A percentile compares a stretch with the other conserved stretches of the same genome.
phyloP scores from a whole-genome alignment of 2,329 filamentous ascomycete species.

The Diaporthe vaccinii region DNA sequence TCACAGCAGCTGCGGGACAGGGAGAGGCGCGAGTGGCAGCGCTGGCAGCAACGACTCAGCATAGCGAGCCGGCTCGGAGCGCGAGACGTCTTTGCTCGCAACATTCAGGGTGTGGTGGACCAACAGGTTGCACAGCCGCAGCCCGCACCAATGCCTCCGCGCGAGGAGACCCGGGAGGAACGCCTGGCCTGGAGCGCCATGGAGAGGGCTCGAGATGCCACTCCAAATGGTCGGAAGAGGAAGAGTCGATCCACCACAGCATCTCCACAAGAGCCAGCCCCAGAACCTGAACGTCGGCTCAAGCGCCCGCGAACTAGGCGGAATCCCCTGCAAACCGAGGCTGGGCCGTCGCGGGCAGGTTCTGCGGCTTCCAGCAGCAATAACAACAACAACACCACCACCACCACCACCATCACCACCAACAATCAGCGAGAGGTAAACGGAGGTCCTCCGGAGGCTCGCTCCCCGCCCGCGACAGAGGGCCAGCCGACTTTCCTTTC shows the following conservation, averaged over 20 bases:
- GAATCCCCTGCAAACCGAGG: conserved; percentile 64
- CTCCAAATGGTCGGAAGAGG: conserved; percentile 75
- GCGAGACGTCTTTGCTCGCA: conserved; percentile 77
- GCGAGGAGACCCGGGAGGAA: conserved; percentile 81
- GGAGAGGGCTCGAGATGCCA: conserved; percentile 77
- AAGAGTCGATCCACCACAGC: conserved; percentile 78
- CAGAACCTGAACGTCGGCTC: conserved; percentile 83
- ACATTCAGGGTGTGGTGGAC: conserved; percentile 69
- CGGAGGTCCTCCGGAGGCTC: conserved; percentile 41
- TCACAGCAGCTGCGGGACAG: conserved; percentile 67
- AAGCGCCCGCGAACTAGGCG: conserved; percentile 89
- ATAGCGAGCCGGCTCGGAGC: conserved; percentile 86
- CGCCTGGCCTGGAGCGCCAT: conserved; percentile 90
- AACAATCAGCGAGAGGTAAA: conserved; percentile 39
- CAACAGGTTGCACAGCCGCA: conserved; percentile 62
- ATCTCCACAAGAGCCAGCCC: conserved; percentile 76
- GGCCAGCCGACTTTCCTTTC: conserved; percentile 85
- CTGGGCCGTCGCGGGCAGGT: conserved; percentile 53
- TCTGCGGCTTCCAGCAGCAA: conserved; percentile 37
- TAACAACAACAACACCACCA: neutral
- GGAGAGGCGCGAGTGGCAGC: conserved; percentile 70
- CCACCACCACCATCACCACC: conserved; percentile 9
- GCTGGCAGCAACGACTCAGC: conserved; percentile 87
- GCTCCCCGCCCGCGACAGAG: conserved; percentile 52
- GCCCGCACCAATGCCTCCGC: conserved; percentile 58